A percentile compares a stretch with the other conserved stretches of the same genome.
These are phyloP conservation scores for Trypanosoma melophagium DNA, from an alignment of 208 protist genomes.

Conservation along the genomic window DNA sequence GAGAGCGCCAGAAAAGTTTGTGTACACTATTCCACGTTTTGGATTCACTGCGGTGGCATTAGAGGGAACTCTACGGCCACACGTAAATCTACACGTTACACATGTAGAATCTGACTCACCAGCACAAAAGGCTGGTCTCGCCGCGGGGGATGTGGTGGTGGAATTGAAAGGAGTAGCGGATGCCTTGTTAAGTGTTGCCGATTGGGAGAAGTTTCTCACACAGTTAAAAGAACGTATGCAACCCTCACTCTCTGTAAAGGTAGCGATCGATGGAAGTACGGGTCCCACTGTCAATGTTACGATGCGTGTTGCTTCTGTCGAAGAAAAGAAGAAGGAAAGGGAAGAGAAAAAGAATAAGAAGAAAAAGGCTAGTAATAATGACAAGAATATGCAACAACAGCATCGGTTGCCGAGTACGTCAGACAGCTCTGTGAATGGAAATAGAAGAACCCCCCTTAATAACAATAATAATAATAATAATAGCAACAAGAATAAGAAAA, in stretches of 20 bases:
- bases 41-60: conserved; percentile 2
- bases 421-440: no score
- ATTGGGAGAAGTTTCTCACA: background rate
- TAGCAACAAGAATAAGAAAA: background rate
- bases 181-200: background rate
- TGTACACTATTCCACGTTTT: conserved; percentile 10
- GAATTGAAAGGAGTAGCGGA: background rate
- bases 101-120: background rate
- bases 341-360: no score
- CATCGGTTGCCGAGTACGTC: no score
- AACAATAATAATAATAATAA: background rate
- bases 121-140: background rate
- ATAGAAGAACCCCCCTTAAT: background rate
- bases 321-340: background rate
- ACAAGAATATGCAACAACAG: no score
- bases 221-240: background rate
- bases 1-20: no score
- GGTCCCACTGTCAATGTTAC: background rate
- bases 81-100: background rate
- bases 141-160: background rate
- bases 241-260: background rate
- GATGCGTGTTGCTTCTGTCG: background rate
- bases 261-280: background rate
- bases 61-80: background rate
- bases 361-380: no score